Percentiles rank a stretch among this genome's conserved stretches.
These are phyloP conservation scores for Talaromyces sp. DNA, from an alignment of 2,329 filamentous ascomycete species.

Conservation along the genomic window DNA sequence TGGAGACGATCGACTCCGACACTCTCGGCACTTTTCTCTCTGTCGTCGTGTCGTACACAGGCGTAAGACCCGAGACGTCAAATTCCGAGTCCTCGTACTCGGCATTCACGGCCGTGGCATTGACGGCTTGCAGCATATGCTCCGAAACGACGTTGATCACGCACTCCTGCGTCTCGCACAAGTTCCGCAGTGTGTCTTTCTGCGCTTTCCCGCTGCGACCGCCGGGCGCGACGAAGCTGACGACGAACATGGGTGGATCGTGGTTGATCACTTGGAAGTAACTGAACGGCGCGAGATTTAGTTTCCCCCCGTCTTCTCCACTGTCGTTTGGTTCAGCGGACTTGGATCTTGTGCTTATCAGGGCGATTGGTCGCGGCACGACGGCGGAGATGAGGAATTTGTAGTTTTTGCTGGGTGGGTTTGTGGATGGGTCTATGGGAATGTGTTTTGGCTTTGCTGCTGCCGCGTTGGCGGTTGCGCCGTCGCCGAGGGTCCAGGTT, in stretches of 20 bases:
- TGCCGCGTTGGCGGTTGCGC: slow-evolving; percentile 35
- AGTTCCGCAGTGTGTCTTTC: slow-evolving; percentile 76
- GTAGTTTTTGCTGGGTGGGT: slow-evolving; percentile 73
- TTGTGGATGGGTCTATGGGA: slow-evolving; percentile 75
- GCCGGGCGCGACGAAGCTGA: slow-evolving; percentile 58
- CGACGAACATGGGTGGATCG: slow-evolving; percentile 78
- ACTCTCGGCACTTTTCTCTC: slow-evolving; percentile 61
- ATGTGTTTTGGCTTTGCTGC: slow-evolving; percentile 58
- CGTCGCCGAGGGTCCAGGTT: slow-evolving; percentile 39
- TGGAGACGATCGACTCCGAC: slow-evolving; percentile 73
- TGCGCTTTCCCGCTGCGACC: slow-evolving; percentile 15
- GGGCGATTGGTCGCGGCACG: slow-evolving; percentile 74
- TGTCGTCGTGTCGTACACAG: slow-evolving; percentile 58
- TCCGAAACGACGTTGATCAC: slow-evolving; percentile 83
- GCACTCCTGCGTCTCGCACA: slow-evolving; percentile 68
- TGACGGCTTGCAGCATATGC: slow-evolving; percentile 79
- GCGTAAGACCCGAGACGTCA: slow-evolving; percentile 71
- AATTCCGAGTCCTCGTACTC: slow-evolving; percentile 75
- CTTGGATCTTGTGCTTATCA: slow-evolving; percentile 53
- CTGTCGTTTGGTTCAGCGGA: neutral
- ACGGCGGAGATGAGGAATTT: slow-evolving; percentile 83
- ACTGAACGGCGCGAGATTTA: slow-evolving; percentile 82
- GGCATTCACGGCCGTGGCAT: slow-evolving; percentile 69
- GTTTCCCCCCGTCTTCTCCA: slow-evolving; percentile 45
- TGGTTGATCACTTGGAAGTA: slow-evolving; percentile 82